These are phyloP conservation scores for Rossbeevera mucosa DNA, from an alignment of 768 basidiomycete species.

Conservation along the genomic window DNA sequence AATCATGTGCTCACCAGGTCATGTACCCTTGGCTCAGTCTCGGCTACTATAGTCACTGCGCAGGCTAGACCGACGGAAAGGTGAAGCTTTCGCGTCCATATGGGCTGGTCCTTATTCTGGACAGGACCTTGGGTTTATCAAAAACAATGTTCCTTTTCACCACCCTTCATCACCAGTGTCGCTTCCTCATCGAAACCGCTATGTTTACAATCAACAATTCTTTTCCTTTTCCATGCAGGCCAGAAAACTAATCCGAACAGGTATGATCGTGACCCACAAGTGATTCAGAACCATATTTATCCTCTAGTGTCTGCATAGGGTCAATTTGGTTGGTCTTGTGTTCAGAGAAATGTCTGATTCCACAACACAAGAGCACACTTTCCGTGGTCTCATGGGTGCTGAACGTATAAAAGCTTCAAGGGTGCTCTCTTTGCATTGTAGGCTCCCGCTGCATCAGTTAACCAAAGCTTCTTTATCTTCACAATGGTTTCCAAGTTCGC, in stretches of 20 bases:
- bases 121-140: not conserved
- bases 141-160: not conserved
- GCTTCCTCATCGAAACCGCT: not conserved
- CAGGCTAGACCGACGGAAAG: not conserved
- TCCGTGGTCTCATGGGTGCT: not conserved
- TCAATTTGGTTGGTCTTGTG: not conserved
- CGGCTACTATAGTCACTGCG: no score
- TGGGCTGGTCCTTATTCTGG: not conserved
- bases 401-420: slow-evolving; percentile 11
- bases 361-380: not conserved
- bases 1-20: not conserved
- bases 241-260: not conserved
- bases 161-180: not conserved
- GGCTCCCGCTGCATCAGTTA: not conserved
- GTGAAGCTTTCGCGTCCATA: slow-evolving; percentile 1
- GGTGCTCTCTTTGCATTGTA: not conserved
- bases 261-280: not conserved
- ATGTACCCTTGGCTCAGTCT: not conserved
- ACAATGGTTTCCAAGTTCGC: slow-evolving; percentile 7
- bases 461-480: not conserved
- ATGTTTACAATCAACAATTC: not conserved
- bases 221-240: not conserved
- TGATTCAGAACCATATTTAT: not conserved
- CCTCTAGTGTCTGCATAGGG: not conserved
- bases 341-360: not conserved